Base-by-base conservation (phyloP, 2,329 filamentous ascomycete genomes). In the Clonostachys rhizophaga region DNA sequence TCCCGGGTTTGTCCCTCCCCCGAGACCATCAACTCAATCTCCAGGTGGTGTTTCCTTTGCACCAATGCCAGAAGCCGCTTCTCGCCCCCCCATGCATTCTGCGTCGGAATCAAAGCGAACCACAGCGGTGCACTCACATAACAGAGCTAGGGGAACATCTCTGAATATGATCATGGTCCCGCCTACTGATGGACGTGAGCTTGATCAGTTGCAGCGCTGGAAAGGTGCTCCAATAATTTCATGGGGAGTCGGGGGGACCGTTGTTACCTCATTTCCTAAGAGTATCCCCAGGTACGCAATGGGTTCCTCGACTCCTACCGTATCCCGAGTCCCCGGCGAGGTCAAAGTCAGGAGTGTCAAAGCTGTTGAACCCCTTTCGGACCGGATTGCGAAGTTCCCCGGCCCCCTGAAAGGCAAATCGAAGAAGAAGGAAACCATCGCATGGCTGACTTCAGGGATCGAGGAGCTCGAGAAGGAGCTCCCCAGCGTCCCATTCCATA, bases 391-490 rank as follows among this genome's bases (percentile, higher is more conserved):
- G 16, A 90, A 85, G 55, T 97, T 97, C 58, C 94, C 94, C 0
- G 94, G 94, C 0, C 94, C 95, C 4, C 71, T 99, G 30, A 91
- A 87, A 64, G 79, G 84, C 39, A 97, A 96, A 62, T 83, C 85
- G 2, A 97, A 96, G 75, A 99, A 99, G 75, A 99, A 97, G 71
- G 92, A 99, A 47, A 80, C 90, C 0, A 57, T 91, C 40, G 67
- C 81, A 3, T 99, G 95, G 94, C 74, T 99, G 41, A 79, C 76
- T 5, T 72, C 78, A 49, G 89, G 86, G 45, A 92, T 97, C 47
- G 84, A 89, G 36, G 71, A 71, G 1, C 68, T 96, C 35, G 89
- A 95, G 60, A 79, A 74, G 56, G 75, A 67, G 46, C 62, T 70
- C 45, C 81, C 70, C 43, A 78, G 69, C 55, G 68, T 68, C 34